phyloP scores from a whole-genome alignment of 2,329 filamentous ascomycete genomes.

The Fusarium guadeloupense region DNA sequence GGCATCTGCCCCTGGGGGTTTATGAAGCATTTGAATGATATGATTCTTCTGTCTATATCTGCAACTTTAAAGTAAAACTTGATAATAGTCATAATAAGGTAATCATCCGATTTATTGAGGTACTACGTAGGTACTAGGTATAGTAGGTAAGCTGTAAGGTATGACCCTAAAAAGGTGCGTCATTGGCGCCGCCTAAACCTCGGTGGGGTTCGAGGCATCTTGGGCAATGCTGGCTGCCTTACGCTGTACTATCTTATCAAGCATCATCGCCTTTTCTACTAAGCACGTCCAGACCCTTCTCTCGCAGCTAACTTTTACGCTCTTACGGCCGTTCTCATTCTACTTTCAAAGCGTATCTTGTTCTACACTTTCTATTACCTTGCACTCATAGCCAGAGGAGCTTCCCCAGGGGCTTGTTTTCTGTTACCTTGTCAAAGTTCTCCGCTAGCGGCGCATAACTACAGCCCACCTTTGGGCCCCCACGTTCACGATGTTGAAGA shows the following conservation, averaged over 20 bases:
- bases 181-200: constrained; percentile 36
- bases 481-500: constrained; percentile 85
- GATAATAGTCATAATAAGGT: too few relatives aligned
- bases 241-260: constrained; percentile 44
- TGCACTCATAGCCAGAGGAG: not conserved
- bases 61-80: not conserved
- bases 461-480: constrained; percentile 39
- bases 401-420: not conserved
- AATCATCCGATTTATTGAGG: not conserved
- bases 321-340: constrained; percentile 13
- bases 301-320: constrained; percentile 10
- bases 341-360: not conserved
- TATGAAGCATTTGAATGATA: constrained; percentile 44
- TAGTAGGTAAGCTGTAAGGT: too few relatives aligned
- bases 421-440: not conserved
- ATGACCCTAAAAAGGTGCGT: not conserved
- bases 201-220: constrained; percentile 23
- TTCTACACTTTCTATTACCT: not conserved
- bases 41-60: constrained; percentile 21
- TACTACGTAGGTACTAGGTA: too few relatives aligned
- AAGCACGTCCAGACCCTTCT: constrained; percentile 33
- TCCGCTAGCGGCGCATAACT: constrained; percentile 13
- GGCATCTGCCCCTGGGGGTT: constrained; percentile 41
- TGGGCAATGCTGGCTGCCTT: constrained; percentile 37
- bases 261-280: constrained; percentile 43